These are phyloP conservation scores for Debaryomyces tyrocola DNA, from an alignment of 805 yeast genomes.

Conservation along the genomic window DNA sequence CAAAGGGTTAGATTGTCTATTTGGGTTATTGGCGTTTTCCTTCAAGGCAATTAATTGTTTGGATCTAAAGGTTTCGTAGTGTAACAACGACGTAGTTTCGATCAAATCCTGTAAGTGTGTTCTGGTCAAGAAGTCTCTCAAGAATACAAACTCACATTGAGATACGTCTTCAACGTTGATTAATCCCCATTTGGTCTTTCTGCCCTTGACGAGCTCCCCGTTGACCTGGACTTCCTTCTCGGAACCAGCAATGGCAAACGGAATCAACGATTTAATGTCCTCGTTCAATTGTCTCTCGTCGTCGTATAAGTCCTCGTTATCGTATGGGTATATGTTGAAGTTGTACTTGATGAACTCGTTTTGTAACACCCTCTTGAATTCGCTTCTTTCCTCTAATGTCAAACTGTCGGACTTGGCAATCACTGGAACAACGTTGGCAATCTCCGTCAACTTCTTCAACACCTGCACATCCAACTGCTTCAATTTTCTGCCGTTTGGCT, in stretches of 20 bases:
- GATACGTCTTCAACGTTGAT: conserved; percentile 91
- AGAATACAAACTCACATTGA: conserved; percentile 93
- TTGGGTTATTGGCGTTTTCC: conserved; percentile 70
- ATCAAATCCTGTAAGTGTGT: conserved; percentile 95
- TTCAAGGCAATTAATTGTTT: conserved; percentile 92
- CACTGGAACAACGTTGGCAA: conserved; percentile 91
- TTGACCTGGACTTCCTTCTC: conserved; percentile 72
- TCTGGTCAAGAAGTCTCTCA: conserved; percentile 91
- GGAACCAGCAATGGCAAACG: conserved; percentile 94
- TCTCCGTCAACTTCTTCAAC: conserved; percentile 79
- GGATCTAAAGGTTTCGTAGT: conserved; percentile 90
- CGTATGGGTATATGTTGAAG: conserved; percentile 83
- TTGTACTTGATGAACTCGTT: conserved; percentile 71
- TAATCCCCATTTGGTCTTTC: conserved; percentile 92
- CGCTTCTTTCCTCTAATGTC: conserved; percentile 79
- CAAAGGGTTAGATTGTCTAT: conserved; percentile 30
- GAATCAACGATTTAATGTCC: conserved; percentile 72
- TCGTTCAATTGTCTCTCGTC: conserved; percentile 74
- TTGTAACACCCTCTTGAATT: conserved; percentile 75
- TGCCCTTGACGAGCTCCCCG: conserved; percentile 83
- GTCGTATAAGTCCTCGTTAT: conserved; percentile 62
- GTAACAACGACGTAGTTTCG: conserved; percentile 83
- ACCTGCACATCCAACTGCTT: conserved; percentile 80
- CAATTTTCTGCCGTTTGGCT: conserved; percentile 86
- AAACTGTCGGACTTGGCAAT: conserved; percentile 92